Base-by-base conservation (phyloP, 768 basidiomycete genomes). In the Termitomyces sp. region DNA sequence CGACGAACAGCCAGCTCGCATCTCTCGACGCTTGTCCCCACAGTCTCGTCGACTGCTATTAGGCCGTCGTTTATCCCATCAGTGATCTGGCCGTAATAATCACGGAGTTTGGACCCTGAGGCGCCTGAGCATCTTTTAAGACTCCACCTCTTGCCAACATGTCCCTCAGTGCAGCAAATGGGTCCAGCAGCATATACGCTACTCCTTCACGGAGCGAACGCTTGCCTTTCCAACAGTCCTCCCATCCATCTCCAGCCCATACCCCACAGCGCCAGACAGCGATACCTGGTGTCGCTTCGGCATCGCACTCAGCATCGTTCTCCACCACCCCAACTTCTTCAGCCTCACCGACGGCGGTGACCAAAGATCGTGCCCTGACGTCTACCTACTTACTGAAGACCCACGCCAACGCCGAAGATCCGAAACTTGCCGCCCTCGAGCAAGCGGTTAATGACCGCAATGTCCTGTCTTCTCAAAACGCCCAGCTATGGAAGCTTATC, bases 401-500 rank as follows among this genome's bases (percentile, higher is more conserved):
- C 32, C 81, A 92, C 66, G 78, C 83, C 7, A 68, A 73, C 22
- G 75, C 83, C 0, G 71, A 80, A 51, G 84, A 87, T 73, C 87
- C 87, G 44, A 79, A 75, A 62, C 65, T 75, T n/a, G 80, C 82
- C 39, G 93, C 94, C 3, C 81, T 96, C 33, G 92, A 94, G 28
- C 84, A 87, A 60, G 85, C 87, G 8, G 78, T 96, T 32, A 80
- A 80, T 16, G 95, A 98, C 68, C 85, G 94, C 65, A 96, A 96
- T 69, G 74, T 78, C 44, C 84, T 95, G 54, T 84, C 89, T 12
- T 75, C 85, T 4, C 94, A 96, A 78, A 96, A 96, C 71, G 77
- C 87, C 16, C 93, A 96, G 75, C 85, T 96, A 22, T 96, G 95
- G 95, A 96, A 95, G 74, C 83, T 96, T 64, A 89, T 96, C 70